phyloP scores from a whole-genome alignment of 1,139 yeast species.

The Pichia sp. region DNA sequence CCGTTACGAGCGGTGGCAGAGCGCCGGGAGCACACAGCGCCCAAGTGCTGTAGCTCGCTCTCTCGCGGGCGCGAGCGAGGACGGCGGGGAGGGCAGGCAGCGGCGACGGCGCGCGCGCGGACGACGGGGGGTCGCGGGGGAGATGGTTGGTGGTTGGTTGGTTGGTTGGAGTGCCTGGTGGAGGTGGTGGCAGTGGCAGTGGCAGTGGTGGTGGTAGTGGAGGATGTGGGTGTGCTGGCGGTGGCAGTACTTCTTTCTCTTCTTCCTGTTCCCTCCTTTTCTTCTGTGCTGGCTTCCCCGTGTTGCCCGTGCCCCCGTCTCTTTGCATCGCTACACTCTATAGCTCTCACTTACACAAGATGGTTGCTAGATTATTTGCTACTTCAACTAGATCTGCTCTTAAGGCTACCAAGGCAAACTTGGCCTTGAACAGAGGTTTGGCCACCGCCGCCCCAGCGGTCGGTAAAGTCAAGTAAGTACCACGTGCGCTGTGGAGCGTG shows the following conservation, averaged over 20 bases:
- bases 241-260: neutral
- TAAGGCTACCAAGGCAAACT: constrained; percentile 83
- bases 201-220: neutral
- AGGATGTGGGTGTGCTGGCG: neutral
- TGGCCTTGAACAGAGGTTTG: constrained; percentile 72
- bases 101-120: neutral
- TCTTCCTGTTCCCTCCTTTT: neutral
- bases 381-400: constrained; percentile 85
- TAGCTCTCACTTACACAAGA: constrained; percentile 23
- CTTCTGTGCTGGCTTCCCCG: neutral
- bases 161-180: neutral
- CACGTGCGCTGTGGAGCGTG: no score
- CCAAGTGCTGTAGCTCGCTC: no score
- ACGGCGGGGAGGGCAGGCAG: no score
- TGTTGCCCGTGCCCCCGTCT: neutral
- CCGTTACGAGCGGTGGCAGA: constrained; percentile 1
- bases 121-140: neutral
- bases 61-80: no score
- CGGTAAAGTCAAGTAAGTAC: constrained; percentile 88
- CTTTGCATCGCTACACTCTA: constrained; percentile 9
- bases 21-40: no score
- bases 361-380: constrained; percentile 77
- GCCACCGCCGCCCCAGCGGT: constrained; percentile 80
- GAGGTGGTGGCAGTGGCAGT: neutral
- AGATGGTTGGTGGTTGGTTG: neutral